phyloP scores from a whole-genome alignment of 2,329 filamentous ascomycete genomes.

The Trichoderma lentiforme region DNA sequence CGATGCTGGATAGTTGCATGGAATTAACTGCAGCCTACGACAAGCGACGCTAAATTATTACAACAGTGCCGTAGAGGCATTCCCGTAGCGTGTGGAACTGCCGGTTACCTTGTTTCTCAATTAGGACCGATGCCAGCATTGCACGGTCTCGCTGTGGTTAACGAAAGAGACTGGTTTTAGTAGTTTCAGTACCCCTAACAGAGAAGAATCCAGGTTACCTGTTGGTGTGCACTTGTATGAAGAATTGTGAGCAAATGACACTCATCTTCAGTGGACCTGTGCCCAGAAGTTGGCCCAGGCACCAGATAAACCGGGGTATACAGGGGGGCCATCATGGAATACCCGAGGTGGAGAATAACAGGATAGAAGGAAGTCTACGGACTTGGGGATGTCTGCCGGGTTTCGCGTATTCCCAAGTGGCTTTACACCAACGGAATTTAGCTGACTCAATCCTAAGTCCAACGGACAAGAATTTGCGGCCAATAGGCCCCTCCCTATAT shows the following conservation, averaged over 20 bases:
- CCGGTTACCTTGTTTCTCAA: not conserved
- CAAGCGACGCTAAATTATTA: not conserved
- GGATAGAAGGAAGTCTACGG: not conserved
- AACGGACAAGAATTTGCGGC: not conserved
- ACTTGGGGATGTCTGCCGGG: not conserved
- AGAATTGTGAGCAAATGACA: not conserved
- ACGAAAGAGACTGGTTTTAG: not conserved
- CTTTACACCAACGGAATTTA: not conserved
- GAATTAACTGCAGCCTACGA: not conserved
- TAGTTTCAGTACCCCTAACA: not conserved
- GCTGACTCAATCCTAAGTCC: not conserved
- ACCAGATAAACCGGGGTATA: not conserved
- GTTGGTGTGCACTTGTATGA: too few species aligned
- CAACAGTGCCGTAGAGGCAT: not conserved
- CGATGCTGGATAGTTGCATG: not conserved
- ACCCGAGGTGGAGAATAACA: too few species aligned
- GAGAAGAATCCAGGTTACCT: too few species aligned
- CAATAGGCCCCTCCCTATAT: not conserved
- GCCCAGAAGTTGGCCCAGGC: not conserved
- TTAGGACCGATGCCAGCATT: not conserved
- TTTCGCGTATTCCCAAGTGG: not conserved
- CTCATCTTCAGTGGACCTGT: not conserved
- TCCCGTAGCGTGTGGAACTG: not conserved
- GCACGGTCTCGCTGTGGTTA: not conserved
- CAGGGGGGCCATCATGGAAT: too few species aligned